phyloP scores from a whole-genome alignment of 2,329 filamentous ascomycete genomes.

The Nannizziopsis barbatae region DNA sequence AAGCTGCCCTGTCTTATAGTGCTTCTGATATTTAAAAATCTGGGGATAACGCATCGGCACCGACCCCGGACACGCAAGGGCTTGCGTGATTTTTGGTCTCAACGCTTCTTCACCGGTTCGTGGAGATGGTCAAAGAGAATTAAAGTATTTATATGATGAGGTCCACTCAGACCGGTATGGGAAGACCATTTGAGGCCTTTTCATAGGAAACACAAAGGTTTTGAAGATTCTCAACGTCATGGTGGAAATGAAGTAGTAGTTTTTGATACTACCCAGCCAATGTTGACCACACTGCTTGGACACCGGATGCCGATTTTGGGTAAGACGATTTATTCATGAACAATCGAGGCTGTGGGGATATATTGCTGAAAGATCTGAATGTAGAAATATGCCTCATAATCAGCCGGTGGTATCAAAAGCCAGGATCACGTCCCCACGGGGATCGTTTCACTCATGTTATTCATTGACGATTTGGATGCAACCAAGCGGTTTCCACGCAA shows the following conservation, averaged over 20 bases:
- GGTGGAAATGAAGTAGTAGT: neutral
- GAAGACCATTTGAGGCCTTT: slow-evolving; percentile 1
- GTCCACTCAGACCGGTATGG: neutral
- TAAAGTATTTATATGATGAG: neutral
- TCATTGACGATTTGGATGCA: too few species aligned
- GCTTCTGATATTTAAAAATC: too few species aligned
- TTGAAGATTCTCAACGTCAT: neutral
- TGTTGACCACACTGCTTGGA: too few species aligned
- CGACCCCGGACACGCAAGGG: neutral
- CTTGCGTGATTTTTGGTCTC: slow-evolving; percentile 2
- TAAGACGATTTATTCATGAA: too few species aligned
- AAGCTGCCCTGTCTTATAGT: neutral
- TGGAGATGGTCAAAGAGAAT: neutral
- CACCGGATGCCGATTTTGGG: too few species aligned
- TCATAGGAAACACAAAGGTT: neutral
- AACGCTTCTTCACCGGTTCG: neutral
- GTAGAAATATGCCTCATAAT: neutral
- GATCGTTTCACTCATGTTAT: neutral
- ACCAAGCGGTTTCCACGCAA: too few species aligned
- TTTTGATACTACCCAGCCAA: neutral
- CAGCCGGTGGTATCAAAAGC: neutral
- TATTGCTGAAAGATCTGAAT: too few species aligned
- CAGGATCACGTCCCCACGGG: neutral
- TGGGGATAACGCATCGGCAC: neutral
- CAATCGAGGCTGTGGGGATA: too few species aligned